Evolutionary conservation across 176 grass and related monocot species (phyloP).

Genomic region (Carex myosuroides): DNA sequence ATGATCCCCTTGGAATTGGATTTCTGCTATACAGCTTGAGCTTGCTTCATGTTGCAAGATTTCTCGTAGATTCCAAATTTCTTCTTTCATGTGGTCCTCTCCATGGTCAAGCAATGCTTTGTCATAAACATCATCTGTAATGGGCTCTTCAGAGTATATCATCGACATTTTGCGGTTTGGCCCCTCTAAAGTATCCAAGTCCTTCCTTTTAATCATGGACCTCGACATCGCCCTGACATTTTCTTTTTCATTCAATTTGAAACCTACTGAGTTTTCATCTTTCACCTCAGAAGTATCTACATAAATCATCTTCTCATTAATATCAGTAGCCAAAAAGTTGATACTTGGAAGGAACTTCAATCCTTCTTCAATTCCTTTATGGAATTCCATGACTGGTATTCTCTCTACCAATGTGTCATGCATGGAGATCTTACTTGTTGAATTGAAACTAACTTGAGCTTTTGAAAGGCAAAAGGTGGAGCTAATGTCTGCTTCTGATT

Average conservation of each 20-base stretch:
- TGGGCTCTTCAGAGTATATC: slow-evolving; percentile 18
- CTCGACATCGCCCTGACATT: background rate
- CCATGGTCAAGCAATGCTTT: slow-evolving; percentile 31
- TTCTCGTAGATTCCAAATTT: slow-evolving; percentile 12
- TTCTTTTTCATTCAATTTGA: background rate
- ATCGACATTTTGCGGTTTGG: slow-evolving; percentile 46
- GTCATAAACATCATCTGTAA: slow-evolving; percentile 28
- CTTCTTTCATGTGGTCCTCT: slow-evolving; percentile 3
- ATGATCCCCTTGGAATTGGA: slow-evolving; percentile 23
- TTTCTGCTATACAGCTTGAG: slow-evolving; percentile 15
- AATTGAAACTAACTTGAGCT: slow-evolving; percentile 1
- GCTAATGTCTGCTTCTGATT: slow-evolving; percentile 32
- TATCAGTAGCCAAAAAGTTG: background rate
- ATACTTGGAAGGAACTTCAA: slow-evolving; percentile 34
- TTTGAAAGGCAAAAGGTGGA: slow-evolving; percentile 13
- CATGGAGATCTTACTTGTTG: background rate
- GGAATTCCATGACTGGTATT: slow-evolving; percentile 16
- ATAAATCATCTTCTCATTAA: background rate
- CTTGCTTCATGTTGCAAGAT: slow-evolving; percentile 8
- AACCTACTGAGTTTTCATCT: background rate
- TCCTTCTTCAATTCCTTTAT: slow-evolving; percentile 11
- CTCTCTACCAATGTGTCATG: background rate
- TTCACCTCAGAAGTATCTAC: background rate
- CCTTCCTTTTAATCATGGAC: background rate
- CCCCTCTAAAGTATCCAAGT: slow-evolving; percentile 41